phyloP scores from a whole-genome alignment of 768 basidiomycete species.

The Leccinum ochraceum region DNA sequence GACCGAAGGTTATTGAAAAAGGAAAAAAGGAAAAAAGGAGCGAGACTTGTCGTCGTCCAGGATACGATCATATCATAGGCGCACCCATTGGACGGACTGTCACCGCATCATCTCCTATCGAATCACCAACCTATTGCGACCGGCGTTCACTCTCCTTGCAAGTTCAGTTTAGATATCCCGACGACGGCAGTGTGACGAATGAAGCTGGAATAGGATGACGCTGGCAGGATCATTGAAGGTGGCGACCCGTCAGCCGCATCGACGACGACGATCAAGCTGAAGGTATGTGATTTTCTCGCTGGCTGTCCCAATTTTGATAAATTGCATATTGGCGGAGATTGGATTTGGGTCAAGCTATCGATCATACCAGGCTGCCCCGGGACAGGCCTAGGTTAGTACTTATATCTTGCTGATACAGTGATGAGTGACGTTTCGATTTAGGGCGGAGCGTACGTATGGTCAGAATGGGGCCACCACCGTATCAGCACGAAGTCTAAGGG shows the following conservation, averaged over 20 bases:
- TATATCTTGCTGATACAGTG: neutral
- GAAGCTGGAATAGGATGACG: neutral
- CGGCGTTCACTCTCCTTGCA: neutral
- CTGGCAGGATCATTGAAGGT: neutral
- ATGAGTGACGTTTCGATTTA: neutral
- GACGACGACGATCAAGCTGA: neutral
- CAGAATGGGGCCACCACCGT: neutral
- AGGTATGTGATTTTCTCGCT: neutral
- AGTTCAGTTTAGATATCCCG: neutral
- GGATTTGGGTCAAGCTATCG: neutral
- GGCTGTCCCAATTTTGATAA: neutral
- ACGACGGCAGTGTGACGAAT: neutral
- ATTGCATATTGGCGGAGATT: neutral
- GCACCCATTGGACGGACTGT: neutral
- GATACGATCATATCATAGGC: conserved; percentile 1
- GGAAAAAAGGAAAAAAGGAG: neutral
- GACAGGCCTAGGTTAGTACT: neutral
- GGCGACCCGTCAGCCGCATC: neutral
- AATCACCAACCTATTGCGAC: neutral
- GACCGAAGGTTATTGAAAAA: neutral
- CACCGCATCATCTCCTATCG: conserved; percentile 1
- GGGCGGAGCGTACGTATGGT: neutral
- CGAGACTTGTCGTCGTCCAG: conserved; percentile 2
- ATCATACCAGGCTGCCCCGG: neutral
- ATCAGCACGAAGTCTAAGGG: neutral